Percentiles rank a stretch among this genome's conserved stretches.
phyloP scores from a whole-genome alignment of 1,139 yeast genomes.

The Yamadazyma jaroonii region DNA sequence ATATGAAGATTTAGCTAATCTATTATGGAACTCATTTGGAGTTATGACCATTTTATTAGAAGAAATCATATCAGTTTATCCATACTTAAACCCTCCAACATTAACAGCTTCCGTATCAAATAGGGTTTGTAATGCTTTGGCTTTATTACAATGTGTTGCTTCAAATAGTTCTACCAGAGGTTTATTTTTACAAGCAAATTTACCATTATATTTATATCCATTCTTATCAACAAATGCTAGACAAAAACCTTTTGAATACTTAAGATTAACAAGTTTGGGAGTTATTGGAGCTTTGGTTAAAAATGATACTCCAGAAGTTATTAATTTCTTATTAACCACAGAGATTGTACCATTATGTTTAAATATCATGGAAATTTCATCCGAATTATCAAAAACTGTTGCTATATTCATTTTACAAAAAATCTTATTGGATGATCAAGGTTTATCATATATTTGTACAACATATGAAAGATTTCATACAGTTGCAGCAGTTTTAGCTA shows the following conservation, averaged over 20 bases:
- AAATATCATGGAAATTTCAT: constrained; percentile 92
- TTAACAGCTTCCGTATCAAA: constrained; percentile 86
- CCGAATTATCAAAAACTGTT: constrained; percentile 91
- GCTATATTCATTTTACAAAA: constrained; percentile 95
- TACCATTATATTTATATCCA: constrained; percentile 90
- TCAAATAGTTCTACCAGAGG: constrained; percentile 89
- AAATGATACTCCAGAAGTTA: constrained; percentile 94
- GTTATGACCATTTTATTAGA: constrained; percentile 90
- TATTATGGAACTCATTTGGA: constrained; percentile 94
- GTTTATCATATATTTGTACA: constrained; percentile 88
- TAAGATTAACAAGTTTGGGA: constrained; percentile 88
- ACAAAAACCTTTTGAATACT: constrained; percentile 89
- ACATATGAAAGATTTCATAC: constrained; percentile 94
- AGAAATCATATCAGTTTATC: constrained; percentile 88
- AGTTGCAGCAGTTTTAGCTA: constrained; percentile 81
- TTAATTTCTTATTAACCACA: constrained; percentile 82
- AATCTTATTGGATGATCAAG: constrained; percentile 87
- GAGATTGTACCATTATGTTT: constrained; percentile 94
- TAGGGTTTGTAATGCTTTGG: constrained; percentile 93
- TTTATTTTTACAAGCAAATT: constrained; percentile 81
- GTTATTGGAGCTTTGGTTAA: constrained; percentile 96
- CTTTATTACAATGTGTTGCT: constrained; percentile 93
- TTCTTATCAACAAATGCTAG: constrained; percentile 89
- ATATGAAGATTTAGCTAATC: constrained; percentile 89
- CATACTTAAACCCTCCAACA: constrained; percentile 82